Conservation (phyloP, 2,329 filamentous ascomycete species). For the Penicillium sclerotigenum region DNA sequence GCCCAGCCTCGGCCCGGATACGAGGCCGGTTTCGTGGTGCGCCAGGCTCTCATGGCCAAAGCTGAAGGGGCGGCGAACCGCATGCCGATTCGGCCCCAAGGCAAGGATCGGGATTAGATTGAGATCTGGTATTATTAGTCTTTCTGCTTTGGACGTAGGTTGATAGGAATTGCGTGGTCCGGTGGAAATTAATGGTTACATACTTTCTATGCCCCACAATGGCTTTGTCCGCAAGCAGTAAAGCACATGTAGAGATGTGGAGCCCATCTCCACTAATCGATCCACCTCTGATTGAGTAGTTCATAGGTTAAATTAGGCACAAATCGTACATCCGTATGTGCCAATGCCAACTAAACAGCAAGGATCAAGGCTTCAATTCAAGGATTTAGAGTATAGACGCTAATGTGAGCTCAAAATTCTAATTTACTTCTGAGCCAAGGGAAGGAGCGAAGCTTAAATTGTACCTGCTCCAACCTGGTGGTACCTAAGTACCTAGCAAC, state of each 20-base stretch:
- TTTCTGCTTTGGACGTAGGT: slow-evolving; percentile 17
- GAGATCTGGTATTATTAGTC: neutral
- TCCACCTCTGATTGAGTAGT: neutral
- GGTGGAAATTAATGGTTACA: slow-evolving; percentile 7
- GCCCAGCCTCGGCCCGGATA: slow-evolving; percentile 39
- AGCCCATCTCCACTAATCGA: neutral
- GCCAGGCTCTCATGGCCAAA: slow-evolving; percentile 37
- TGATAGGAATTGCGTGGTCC: slow-evolving; percentile 13
- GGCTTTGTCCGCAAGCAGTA: slow-evolving; percentile 21
- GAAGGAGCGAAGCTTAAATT: neutral
- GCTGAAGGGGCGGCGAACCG: slow-evolving; percentile 26
- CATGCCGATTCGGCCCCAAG: slow-evolving; percentile 15
- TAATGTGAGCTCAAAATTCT: neutral
- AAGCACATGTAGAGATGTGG: neutral
- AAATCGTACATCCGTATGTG: too few relatives aligned
- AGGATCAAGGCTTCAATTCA: too few relatives aligned
- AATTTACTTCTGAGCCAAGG: neutral
- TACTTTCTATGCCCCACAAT: neutral
- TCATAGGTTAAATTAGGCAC: neutral
- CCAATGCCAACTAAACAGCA: too few relatives aligned
- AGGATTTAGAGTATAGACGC: neutral
- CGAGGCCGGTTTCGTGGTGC: slow-evolving; percentile 42
- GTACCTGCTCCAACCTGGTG: neutral
- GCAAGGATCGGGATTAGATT: slow-evolving; percentile 13
- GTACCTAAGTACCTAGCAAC: neutral